phyloP scores from a whole-genome alignment of 2,329 filamentous ascomycete species.

The Westerdykella sp. region DNA sequence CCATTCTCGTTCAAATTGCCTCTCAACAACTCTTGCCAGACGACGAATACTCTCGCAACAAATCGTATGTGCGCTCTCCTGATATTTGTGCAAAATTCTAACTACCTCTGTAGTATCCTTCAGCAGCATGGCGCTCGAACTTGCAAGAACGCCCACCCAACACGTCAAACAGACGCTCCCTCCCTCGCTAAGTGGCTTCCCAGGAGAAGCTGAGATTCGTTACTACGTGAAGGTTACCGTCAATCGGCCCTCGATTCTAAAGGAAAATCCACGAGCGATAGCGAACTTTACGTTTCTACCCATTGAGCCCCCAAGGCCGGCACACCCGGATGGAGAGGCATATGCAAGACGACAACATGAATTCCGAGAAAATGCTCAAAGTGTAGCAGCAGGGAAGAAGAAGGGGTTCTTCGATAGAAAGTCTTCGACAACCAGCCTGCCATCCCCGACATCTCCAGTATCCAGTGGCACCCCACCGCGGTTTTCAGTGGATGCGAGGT shows the following conservation, averaged over 20 bases:
- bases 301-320: slow-evolving; percentile 76
- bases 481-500: slow-evolving; percentile 72
- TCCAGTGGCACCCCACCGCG: slow-evolving; percentile 36
- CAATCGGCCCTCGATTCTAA: slow-evolving; percentile 78
- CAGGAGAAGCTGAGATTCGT: slow-evolving; percentile 78
- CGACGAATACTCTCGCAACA: slow-evolving; percentile 9
- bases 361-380: slow-evolving; percentile 40
- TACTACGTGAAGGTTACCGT: slow-evolving; percentile 97
- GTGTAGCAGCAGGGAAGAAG: slow-evolving; percentile 38
- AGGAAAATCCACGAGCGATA: slow-evolving; percentile 70
- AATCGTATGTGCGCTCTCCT: slow-evolving; percentile 24
- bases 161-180: slow-evolving; percentile 85
- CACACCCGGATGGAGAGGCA: slow-evolving; percentile 64
- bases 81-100: neutral
- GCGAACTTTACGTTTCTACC: slow-evolving; percentile 74
- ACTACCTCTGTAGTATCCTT: slow-evolving; percentile 39
- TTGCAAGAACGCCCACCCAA: slow-evolving; percentile 42
- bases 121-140: slow-evolving; percentile 39
- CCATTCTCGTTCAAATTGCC: slow-evolving; percentile 67
- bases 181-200: slow-evolving; percentile 81
- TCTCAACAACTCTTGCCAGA: slow-evolving; percentile 65
- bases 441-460: slow-evolving; percentile 13
- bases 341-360: slow-evolving; percentile 71
- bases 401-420: slow-evolving; percentile 54
- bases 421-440: slow-evolving; percentile 15